A percentile compares a stretch with the other conserved stretches of the same genome.
Conservation (phyloP, 2,329 filamentous ascomycete species). For the Akanthomyces lecanii region DNA sequence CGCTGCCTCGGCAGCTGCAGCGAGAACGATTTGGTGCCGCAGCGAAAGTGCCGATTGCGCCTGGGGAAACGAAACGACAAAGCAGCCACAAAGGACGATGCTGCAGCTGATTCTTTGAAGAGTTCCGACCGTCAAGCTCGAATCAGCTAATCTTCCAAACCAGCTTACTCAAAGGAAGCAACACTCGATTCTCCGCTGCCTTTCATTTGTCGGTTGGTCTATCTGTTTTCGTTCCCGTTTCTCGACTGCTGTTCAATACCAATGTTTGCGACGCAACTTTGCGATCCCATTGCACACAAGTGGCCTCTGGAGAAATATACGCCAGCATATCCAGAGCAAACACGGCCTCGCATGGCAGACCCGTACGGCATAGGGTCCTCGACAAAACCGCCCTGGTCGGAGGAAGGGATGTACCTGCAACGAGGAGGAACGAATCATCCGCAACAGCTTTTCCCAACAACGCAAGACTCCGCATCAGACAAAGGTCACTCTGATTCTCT, state of each 20-base stretch:
- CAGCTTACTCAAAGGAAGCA: background rate
- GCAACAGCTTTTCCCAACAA: constrained; percentile 10
- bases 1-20: background rate
- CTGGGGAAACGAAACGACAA: constrained; percentile 6
- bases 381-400: constrained; percentile 14
- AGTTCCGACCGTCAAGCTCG: background rate
- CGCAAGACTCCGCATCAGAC: constrained; percentile 9
- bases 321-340: constrained; percentile 14
- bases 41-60: background rate
- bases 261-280: constrained; percentile 17
- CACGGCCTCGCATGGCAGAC: constrained; percentile 16
- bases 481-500: background rate
- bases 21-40: background rate
- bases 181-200: background rate
- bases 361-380: constrained; percentile 10
- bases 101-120: background rate
- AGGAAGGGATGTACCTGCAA: constrained; percentile 15
- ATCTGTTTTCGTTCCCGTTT: constrained; percentile 7
- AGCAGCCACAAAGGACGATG: constrained; percentile 1
- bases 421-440: constrained; percentile 3
- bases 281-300: constrained; percentile 17
- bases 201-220: constrained; percentile 9
- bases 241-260: constrained; percentile 8
- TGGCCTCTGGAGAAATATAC: constrained; percentile 15
- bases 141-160: background rate